These are phyloP conservation scores for Macrocybe gigantea DNA, from an alignment of 768 basidiomycete genomes.

Conservation along the genomic window DNA sequence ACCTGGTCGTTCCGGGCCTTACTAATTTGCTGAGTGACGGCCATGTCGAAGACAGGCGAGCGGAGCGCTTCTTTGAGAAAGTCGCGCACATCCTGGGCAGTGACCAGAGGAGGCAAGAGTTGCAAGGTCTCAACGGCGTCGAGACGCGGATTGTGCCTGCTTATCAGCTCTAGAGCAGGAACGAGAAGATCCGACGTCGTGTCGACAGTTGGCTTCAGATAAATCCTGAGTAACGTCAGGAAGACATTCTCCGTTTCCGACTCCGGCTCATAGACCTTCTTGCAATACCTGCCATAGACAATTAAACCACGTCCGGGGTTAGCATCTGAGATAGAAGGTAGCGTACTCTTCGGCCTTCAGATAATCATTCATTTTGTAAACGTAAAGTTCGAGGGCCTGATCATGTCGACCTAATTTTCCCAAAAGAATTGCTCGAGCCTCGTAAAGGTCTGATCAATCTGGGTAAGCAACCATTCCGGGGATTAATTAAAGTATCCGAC, in stretches of 20 bases:
- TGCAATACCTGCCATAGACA: slow-evolving; percentile 69
- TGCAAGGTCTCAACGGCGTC: slow-evolving; percentile 80
- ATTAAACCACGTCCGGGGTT: neutral
- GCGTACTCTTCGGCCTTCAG: slow-evolving; percentile 84
- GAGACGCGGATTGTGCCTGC: slow-evolving; percentile 75
- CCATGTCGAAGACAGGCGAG: slow-evolving; percentile 61
- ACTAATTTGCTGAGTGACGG: slow-evolving; percentile 63
- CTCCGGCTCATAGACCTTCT: slow-evolving; percentile 61
- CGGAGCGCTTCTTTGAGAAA: slow-evolving; percentile 74
- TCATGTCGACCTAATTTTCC: slow-evolving; percentile 90
- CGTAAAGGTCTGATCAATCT: slow-evolving; percentile 61
- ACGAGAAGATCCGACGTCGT: slow-evolving; percentile 52
- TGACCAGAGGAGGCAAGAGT: slow-evolving; percentile 86
- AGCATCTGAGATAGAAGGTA: neutral
- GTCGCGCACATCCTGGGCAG: slow-evolving; percentile 68
- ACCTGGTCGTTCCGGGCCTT: slow-evolving; percentile 77
- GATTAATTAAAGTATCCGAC: slow-evolving; percentile 29
- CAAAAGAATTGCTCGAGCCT: slow-evolving; percentile 87
- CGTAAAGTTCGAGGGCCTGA: slow-evolving; percentile 92
- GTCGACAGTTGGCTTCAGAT: slow-evolving; percentile 66
- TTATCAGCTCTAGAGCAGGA: slow-evolving; percentile 86
- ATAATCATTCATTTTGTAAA: slow-evolving; percentile 80
- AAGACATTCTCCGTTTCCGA: slow-evolving; percentile 62
- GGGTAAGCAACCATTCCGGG: neutral
- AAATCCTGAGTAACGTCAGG: slow-evolving; percentile 80